phyloP scores from a whole-genome alignment of 2,329 filamentous ascomycete genomes.

The Aspergillus sp. region DNA sequence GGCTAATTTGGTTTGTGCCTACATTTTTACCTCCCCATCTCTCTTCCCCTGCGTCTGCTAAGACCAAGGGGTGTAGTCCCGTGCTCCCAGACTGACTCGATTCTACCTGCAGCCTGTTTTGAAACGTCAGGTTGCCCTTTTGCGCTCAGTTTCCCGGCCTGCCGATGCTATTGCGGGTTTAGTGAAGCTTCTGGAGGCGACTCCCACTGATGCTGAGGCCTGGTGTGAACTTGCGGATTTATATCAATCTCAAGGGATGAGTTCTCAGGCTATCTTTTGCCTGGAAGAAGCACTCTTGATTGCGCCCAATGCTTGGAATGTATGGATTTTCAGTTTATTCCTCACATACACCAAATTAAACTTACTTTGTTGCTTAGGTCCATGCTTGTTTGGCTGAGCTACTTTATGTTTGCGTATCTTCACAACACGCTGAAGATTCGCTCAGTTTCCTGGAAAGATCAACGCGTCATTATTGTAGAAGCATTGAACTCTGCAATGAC shows the following conservation, averaged over 20 bases:
- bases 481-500: conserved; percentile 86
- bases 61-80: background rate
- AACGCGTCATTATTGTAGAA: conserved; percentile 77
- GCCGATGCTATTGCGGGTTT: conserved; percentile 68
- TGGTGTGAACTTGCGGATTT: conserved; percentile 89
- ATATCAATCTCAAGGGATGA: conserved; percentile 71
- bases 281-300: conserved; percentile 84
- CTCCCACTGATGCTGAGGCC: conserved; percentile 82
- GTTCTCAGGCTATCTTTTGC: conserved; percentile 75
- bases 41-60: conserved; percentile 19
- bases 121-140: conserved; percentile 73
- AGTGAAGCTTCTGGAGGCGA: conserved; percentile 67
- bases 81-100: background rate
- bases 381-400: conserved; percentile 83
- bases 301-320: conserved; percentile 90
- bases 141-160: conserved; percentile 62
- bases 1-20: conserved; percentile 63
- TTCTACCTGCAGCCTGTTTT: conserved; percentile 56
- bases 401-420: conserved; percentile 55
- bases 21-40: conserved; percentile 2
- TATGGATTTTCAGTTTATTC: conserved; percentile 36
- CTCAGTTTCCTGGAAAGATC: conserved; percentile 58
- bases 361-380: conserved; percentile 45
- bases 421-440: conserved; percentile 29
- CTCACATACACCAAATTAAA: background rate